A percentile compares a stretch with the other conserved stretches of the same genome.
Conservation (phyloP, 208 protist species). For the Trypanosoma lewisi region DNA sequence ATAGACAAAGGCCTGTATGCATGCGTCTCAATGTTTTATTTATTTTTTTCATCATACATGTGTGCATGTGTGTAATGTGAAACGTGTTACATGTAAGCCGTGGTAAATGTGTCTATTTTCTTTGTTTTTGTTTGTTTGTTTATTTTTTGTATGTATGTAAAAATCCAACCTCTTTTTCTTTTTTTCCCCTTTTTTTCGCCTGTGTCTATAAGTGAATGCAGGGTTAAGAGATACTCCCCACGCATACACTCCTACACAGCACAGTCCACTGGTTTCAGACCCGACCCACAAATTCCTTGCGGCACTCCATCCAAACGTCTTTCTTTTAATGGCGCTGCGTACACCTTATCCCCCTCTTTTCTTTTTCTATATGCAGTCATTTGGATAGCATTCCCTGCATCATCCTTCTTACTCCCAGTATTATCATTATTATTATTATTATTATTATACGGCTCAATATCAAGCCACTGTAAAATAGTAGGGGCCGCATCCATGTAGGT, state of each 20-base stretch:
- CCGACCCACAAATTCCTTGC: constrained; percentile 68
- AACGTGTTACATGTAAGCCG: no score
- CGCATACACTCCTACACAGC: constrained; percentile 1
- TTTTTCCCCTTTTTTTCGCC: constrained; percentile 4
- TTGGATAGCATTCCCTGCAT: no score
- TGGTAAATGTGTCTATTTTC: no score
- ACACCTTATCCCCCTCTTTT: constrained; percentile 24
- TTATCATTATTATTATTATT: constrained; percentile 5
- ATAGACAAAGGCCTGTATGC: no score
- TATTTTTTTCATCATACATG: no score
- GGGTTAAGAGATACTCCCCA: no score
- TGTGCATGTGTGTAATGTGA: no score
- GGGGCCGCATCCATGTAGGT: constrained; percentile 70
- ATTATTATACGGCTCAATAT: constrained; percentile 51
- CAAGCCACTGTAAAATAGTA: constrained; percentile 73
- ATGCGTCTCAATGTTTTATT: no score
- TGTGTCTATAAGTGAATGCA: not conserved
- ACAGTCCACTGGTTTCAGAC: constrained; percentile 44
- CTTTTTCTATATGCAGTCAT: no score
- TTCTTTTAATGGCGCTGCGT: constrained; percentile 3
- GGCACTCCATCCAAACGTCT: constrained; percentile 43
- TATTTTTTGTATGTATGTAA: no score
- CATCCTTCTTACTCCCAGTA: no score
- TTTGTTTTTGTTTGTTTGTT: no score
- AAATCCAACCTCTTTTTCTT: constrained; percentile 7